Evolutionary conservation across 768 basidiomycete species (phyloP), one percentile per base, ranked within the genome.

Genomic region (Hygrocybe coccinea): DNA sequence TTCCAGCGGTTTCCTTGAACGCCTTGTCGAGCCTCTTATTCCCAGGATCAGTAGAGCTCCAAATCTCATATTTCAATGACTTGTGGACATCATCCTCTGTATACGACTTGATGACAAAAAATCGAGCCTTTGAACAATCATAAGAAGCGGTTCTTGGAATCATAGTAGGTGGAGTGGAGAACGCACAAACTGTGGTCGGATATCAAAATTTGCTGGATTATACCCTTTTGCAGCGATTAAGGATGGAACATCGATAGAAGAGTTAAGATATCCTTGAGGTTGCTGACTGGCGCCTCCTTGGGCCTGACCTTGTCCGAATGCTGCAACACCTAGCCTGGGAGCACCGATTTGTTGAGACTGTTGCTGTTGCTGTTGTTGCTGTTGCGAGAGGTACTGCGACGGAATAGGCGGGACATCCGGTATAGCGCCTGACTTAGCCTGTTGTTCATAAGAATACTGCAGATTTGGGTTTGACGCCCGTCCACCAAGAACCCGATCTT

Each of bases 71-170:
- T 65, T 95, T 95, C 64, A 97, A 79, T 14, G 91, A 95, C 70
- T 99, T 99, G 74, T 98, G 95, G 1, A 99, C 95, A 65, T 99
- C 95, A 65, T 97, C 97, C 70, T 98, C 95, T 1, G 97, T 98
- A 72, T 95, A 99, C 0, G 92, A 95, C 69, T 99, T 99, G 79
- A 99, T 98, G 33, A 98, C 95, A 65, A 97, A 97, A 74, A 80
- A 98, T 14, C 95, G 81, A 3, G 95, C 93, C 86, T 92, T 57
- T 5, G 12, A 41, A 36, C 14, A 57, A 46, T 22, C 44, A 22
- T 43, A 19, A 39, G 55, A 56, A 19, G 54, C 2, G 29, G 25
- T 21, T n/a, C 4, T 22, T 48, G 39, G 14, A 29, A 46, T n/a
- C 47, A 57, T 29, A 60, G 49, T 29, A 60, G 49, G 35, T 43